These are phyloP conservation scores for Cystobasidium pallidum DNA, from an alignment of 1,284 basidiomycete genomes.

Conservation along the genomic window DNA sequence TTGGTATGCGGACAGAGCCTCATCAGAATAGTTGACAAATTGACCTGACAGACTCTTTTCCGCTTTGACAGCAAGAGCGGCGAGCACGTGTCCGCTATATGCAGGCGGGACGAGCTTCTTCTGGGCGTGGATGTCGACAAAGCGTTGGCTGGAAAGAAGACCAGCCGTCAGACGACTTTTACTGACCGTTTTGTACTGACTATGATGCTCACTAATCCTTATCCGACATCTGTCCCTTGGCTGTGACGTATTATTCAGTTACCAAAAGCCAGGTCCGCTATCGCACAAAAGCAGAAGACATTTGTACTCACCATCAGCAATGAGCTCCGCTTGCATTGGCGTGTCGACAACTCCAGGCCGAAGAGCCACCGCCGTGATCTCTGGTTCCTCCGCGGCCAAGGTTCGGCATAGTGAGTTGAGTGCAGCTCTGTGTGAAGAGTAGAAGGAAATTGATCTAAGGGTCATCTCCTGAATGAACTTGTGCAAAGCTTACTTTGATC, in stretches of 20 bases:
- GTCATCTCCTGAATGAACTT: too few relatives aligned
- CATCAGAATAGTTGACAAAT: conserved; percentile 67
- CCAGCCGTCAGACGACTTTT: background rate
- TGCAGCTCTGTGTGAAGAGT: conserved; percentile 63
- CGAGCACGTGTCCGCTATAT: conserved; percentile 70
- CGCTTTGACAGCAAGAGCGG: conserved; percentile 59
- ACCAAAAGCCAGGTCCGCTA: too few relatives aligned
- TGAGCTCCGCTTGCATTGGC: conserved; percentile 49
- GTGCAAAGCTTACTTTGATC: conserved; percentile 61
- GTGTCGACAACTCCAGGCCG: conserved; percentile 80
- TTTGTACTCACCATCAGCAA: conserved; percentile 46
- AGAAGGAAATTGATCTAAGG: background rate
- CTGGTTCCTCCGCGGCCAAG: conserved; percentile 75
- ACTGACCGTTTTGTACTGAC: background rate
- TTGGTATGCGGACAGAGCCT: conserved; percentile 49
- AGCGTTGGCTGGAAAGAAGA: conserved; percentile 53
- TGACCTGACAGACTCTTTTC: conserved; percentile 65
- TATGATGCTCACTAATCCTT: conserved; percentile 30
- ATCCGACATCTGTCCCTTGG: conserved; percentile 52
- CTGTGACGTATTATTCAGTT: background rate
- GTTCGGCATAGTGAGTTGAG: conserved; percentile 81
- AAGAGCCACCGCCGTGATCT: conserved; percentile 72
- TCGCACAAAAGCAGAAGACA: too few relatives aligned
- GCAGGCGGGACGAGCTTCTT: conserved; percentile 64
- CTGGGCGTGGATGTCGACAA: conserved; percentile 66